A percentile compares a stretch with the other conserved stretches of the same genome.
Evolutionary conservation across 495 filamentous ascomycete genomes (phyloP).

Genomic region (Podospora comata): DNA sequence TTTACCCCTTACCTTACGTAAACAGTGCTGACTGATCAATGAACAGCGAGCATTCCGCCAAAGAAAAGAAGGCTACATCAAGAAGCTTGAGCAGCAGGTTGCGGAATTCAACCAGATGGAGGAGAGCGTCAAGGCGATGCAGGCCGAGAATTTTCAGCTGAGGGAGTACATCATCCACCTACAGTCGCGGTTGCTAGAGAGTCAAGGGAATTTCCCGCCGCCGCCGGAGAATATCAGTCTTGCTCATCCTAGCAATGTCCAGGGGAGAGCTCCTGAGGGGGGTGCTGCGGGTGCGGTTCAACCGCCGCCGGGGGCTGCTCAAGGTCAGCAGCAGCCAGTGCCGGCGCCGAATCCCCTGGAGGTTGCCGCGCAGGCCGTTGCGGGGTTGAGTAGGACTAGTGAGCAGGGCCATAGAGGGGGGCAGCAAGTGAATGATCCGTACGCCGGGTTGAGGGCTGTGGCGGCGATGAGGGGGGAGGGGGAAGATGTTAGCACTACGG

Average conservation of each 20-base stretch:
- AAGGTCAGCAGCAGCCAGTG: constrained; percentile 10
- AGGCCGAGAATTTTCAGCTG: constrained; percentile 83
- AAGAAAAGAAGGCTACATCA: constrained; percentile 96
- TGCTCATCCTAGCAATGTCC: constrained; percentile 25
- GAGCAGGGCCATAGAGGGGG: constrained; percentile 18
- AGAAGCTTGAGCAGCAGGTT: constrained; percentile 90
- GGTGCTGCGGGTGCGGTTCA: not conserved
- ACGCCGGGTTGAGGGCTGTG: constrained; percentile 13
- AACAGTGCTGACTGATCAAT: constrained; percentile 10
- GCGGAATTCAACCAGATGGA: constrained; percentile 68
- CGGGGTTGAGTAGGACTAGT: constrained; percentile 27
- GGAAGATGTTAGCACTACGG: constrained; percentile 37
- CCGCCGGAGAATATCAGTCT: constrained; percentile 59
- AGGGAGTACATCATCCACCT: constrained; percentile 88
- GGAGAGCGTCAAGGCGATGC: constrained; percentile 67
- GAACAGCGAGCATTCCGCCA: constrained; percentile 89
- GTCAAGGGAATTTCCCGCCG: constrained; percentile 76
- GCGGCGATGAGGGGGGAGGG: constrained; percentile 15
- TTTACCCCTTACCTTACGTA: constrained; percentile 7
- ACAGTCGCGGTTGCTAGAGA: constrained; percentile 83
- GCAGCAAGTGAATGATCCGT: constrained; percentile 19
- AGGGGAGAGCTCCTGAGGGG: not conserved
- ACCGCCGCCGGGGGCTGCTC: not conserved
- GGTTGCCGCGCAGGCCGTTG: constrained; percentile 39
- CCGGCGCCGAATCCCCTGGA: constrained; percentile 26